Evolutionary conservation across 805 yeast genomes (phyloP).

Genomic region (Saturnispora bothae): DNA sequence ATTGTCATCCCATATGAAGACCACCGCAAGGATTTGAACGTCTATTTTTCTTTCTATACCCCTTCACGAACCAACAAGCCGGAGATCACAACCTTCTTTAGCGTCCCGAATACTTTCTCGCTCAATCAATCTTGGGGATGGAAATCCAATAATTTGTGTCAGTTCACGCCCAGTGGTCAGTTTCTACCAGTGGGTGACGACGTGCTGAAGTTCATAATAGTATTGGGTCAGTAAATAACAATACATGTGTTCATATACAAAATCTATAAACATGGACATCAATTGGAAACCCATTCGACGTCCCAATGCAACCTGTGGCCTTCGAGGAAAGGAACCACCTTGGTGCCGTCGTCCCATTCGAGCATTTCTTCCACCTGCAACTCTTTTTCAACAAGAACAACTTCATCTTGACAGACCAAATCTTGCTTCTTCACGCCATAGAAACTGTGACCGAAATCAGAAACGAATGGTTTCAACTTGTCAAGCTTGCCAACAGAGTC

Average conservation of each 20-base stretch:
- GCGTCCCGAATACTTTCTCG: conserved; percentile 43
- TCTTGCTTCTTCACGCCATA: conserved; percentile 46
- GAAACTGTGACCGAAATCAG: conserved; percentile 61
- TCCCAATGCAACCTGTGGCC: conserved; percentile 67
- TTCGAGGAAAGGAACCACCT: conserved; percentile 78
- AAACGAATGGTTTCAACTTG: conserved; percentile 62
- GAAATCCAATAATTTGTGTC: conserved; percentile 46
- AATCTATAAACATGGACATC: background rate
- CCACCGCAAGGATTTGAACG: conserved; percentile 33
- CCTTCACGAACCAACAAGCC: conserved; percentile 39
- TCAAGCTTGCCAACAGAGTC: conserved; percentile 55
- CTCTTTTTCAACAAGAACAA: conserved; percentile 43
- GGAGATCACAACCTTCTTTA: conserved; percentile 41
- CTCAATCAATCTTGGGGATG: conserved; percentile 54
- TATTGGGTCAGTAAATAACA: conserved; percentile 27
- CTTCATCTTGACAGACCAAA: conserved; percentile 36
- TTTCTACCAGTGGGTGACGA: conserved; percentile 35
- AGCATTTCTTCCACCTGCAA: conserved; percentile 51
- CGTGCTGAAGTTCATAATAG: conserved; percentile 38
- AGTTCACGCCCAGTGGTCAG: conserved; percentile 39
- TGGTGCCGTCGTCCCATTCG: conserved; percentile 30
- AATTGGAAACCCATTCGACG: conserved; percentile 50
- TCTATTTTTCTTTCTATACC: conserved; percentile 44
- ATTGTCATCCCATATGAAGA: conserved; percentile 30
- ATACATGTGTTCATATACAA: background rate